Evolutionary conservation across 2,329 filamentous ascomycete genomes (phyloP), one percentile per base, ranked within the genome.

Genomic region (Colletotrichum filicis): DNA sequence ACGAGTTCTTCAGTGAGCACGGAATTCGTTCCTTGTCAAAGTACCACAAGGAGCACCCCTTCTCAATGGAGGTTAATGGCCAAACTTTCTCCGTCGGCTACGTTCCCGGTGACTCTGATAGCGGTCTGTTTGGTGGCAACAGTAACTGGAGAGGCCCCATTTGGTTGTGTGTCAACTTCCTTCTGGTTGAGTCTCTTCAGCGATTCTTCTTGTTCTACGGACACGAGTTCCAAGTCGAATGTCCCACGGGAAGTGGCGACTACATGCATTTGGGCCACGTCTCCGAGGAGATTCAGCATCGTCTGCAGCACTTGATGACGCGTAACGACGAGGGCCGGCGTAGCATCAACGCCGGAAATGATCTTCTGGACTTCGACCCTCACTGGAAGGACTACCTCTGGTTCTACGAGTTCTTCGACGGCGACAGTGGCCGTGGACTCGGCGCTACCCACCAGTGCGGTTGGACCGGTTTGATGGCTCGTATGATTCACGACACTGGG

Each of bases 361-460:
- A 98, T 77, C 89, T 92, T 76, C 91, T 98, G 37, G 95, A 98
- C 84, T 98, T 94, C 79, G 95, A 98, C 79, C 92, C 94, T 28
- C 87, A 98, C 82, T 98, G 96, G 96, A 96, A 93, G 82, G 95
- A 97, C 79, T 91, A 95, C 79, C 87, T 98, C 78, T 98, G 95
- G 94, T 98, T 97, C 88, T 93, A 97, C 80, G 96, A 98, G 82
- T 98, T 97, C 87, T 98, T 98, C 80, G 96, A 98, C 80, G 96
- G 95, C 52, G 95, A 98, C 81, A 92, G 88, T 63, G 96, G 96
- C 16, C 93, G 95, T 76, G 96, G 97, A 19, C 89, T 98, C 1
- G 96, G 96, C 70, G 95, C 96, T 49, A 96, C 92, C 60, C 97
- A 98, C 83, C 97, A 98, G 83, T 98, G 95, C 80, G 96, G 96